A percentile compares a stretch with the other conserved stretches of the same genome.
Conservation (phyloP, 2,329 filamentous ascomycete species). For the Colletotrichum tamarilloi region DNA sequence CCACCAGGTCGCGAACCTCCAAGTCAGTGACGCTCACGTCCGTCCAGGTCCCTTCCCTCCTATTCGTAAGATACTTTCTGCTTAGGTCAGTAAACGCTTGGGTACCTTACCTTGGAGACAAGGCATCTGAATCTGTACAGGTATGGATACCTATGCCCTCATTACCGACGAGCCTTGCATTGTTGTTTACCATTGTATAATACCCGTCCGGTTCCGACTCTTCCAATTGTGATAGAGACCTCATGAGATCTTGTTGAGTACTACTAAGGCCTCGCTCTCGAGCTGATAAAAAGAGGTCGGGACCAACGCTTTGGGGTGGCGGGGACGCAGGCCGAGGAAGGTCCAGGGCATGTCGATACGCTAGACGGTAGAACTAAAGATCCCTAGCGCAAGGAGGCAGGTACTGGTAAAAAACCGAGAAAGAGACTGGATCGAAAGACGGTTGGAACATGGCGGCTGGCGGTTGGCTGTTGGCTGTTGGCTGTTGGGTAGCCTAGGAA, state of each 20-base stretch:
- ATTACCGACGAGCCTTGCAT: too few species aligned
- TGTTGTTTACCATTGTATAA: too few species aligned
- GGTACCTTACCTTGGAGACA: too few species aligned
- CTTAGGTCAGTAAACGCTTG: too few species aligned
- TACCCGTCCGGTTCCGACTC: background rate
- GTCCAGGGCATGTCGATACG: conserved; percentile 17
- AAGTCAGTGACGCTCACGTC: background rate
- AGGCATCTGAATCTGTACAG: too few species aligned
- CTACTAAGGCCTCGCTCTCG: background rate
- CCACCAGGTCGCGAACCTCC: background rate
- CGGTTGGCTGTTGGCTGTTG: background rate
- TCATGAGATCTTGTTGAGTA: too few species aligned
- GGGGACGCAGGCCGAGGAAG: background rate
- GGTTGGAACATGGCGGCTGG: background rate
- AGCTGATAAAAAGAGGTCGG: background rate
- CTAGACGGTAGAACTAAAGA: conserved; percentile 1
- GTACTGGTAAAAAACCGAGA: background rate
- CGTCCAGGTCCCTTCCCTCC: background rate
- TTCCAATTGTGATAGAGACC: background rate
- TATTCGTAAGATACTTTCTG: background rate
- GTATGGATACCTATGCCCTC: too few species aligned
- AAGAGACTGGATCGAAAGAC: background rate
- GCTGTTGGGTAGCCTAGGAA: background rate
- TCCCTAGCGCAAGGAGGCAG: background rate
- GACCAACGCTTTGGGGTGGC: background rate